Percentiles rank a stretch among this genome's conserved stretches.
Conservation (phyloP, 441 rosid species). For the Gossypium lobatum region DNA sequence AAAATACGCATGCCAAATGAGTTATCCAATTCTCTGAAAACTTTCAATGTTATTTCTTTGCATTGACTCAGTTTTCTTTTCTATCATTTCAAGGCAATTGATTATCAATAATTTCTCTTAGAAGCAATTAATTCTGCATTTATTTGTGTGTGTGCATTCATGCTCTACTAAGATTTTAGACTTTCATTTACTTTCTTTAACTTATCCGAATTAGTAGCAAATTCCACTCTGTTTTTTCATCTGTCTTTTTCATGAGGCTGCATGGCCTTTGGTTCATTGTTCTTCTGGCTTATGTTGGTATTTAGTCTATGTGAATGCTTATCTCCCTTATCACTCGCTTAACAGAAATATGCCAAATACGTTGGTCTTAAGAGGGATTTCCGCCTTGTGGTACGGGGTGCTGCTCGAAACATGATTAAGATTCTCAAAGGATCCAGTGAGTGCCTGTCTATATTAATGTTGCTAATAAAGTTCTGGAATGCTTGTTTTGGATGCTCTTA, state of each 20-base stretch:
- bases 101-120: not conserved
- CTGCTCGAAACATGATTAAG: slow-evolving; percentile 87
- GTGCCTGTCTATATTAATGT: slow-evolving; percentile 24
- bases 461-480: slow-evolving; percentile 3
- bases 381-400: slow-evolving; percentile 95
- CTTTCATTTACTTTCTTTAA: not conserved
- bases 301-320: slow-evolving; percentile 10
- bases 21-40: not conserved
- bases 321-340: slow-evolving; percentile 15
- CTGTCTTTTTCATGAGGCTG: not conserved
- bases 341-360: slow-evolving; percentile 81
- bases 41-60: not conserved
- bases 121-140: not conserved
- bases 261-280: slow-evolving; percentile 15
- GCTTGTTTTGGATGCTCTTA: not conserved
- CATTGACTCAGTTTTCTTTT: not conserved
- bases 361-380: slow-evolving; percentile 94
- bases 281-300: not conserved
- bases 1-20: not conserved
- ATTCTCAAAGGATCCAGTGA: slow-evolving; percentile 81
- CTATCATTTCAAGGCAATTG: not conserved
- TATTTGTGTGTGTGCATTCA: not conserved
- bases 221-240: not conserved
- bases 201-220: slow-evolving; percentile 1
- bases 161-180: not conserved